Base-by-base conservation (phyloP, 179 eudicot genomes). In the Amaranthus tricolor region DNA sequence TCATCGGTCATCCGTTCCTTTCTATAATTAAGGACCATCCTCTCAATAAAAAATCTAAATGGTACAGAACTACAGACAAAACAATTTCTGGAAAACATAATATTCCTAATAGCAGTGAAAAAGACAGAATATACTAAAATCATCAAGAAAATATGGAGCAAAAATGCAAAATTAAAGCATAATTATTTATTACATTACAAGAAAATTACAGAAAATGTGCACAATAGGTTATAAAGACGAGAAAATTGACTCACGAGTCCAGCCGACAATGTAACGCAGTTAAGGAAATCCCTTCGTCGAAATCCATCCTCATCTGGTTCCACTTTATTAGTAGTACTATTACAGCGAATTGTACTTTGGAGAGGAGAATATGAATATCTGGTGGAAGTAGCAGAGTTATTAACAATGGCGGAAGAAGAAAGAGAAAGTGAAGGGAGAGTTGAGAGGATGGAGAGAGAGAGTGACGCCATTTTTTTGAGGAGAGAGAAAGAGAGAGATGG, bases 361-460 rank as follows among this genome's bases (percentile, higher is more conserved):
- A 75, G 40, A 55, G 10, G 7, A 19, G 9, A 67, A 24, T 7
- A 21, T 13, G 85, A 73, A 82, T 43, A 79, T 72, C 77, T 83
- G 7, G 84, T 58, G 17, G 82, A 12, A 6, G 78, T 16, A 55
- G 68, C 51, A 6, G 73, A n/a, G 3, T 31, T 31, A 4, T 31
- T 31, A 31, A 31, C 40, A 70, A 49, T 71, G 80, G 77, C 40
- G 60, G 84, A 50, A 72, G 82, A 74, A n/a, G 90, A 19, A 19
- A 76, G 82, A 71, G 89, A 77, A 74, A 64, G 9, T 7, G 86
- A 17, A 50, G 84, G 61, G 71, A 82, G 79, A 66, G 93, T 82
- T 77, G 96, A 84, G 68, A 89, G 76, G 3, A 91, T 86, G 48
- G 98, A 91, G 12, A 89, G 84, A 58, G 94, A 89, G 24, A 89